Evolutionary conservation across 2,329 filamentous ascomycete species (phyloP), one percentile per base, ranked within the genome.

Genomic region (Colletotrichum lentis): DNA sequence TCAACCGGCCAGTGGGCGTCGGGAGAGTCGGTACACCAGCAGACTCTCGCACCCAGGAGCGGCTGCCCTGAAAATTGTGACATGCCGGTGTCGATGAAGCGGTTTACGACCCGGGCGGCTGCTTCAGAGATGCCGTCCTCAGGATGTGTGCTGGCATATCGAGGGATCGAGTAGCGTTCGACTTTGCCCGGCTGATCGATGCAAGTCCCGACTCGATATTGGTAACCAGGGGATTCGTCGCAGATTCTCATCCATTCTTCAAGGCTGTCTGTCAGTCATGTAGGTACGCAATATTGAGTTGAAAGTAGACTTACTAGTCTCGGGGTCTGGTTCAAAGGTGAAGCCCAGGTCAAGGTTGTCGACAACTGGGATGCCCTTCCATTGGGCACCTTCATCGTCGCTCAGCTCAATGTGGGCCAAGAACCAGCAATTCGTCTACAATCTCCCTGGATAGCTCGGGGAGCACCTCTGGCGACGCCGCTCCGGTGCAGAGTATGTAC

Each of bases 1-100:
- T 78, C 76, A 12, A 78, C 72, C 1, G 78, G 71, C 35, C 74
- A 78, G 62, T 78, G 76, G 57, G 77, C 76, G 52, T 78, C 75
- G 7, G 74, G 76, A 0, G 76, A 75, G 35, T 78, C 76, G 0
- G 75, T 77, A 49, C 77, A 78, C 76, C 76, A 77, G 59, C 76
- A 77, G 18, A 74, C 70, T 16, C 67, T 62, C 5, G 72, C 67
- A 11, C 72, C 69, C 0, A 74, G 54, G 8, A 74, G 71, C 5
- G 73, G 73, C 1, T 71, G 69, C n/a, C 69, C 71, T 0, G 71
- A 69, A 53, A 74, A 74, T 20, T 74, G 71, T 0, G 73, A 73
- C 62, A 73, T 73, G 7, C 73, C 67, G 8, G 70, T 61, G 37
- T 67, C 63, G 50, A 71, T 61, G 61, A 71, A 69, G 4, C 31